phyloP scores from a whole-genome alignment of 1,284 basidiomycete species.

The Trametes pubescens region DNA sequence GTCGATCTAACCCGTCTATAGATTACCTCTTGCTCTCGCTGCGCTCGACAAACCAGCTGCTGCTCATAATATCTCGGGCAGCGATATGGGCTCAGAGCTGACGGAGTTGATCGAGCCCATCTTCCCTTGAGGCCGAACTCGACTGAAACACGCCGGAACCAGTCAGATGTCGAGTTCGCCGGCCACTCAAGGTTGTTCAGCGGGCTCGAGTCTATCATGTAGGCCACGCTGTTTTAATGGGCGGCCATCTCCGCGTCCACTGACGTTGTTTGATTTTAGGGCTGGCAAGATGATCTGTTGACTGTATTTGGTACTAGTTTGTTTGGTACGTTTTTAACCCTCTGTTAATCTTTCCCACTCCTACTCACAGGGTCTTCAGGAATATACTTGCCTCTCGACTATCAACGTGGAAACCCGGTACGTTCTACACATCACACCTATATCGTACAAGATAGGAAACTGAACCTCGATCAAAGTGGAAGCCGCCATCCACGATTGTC shows the following conservation, averaged over 20 bases:
- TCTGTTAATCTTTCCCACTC: background rate
- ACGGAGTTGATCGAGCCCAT: slow-evolving; percentile 51
- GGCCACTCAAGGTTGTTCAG: slow-evolving; percentile 55
- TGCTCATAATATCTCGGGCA: slow-evolving; percentile 49
- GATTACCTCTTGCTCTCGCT: slow-evolving; percentile 49
- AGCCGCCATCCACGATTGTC: slow-evolving; percentile 70
- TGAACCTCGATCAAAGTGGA: slow-evolving; percentile 30
- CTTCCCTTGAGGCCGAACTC: slow-evolving; percentile 55
- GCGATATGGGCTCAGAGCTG: slow-evolving; percentile 49
- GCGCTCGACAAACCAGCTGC: slow-evolving; percentile 48
- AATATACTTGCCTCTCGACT: slow-evolving; percentile 65
- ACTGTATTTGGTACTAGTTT: slow-evolving; percentile 50
- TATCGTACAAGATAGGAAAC: background rate
- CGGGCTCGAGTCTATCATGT: slow-evolving; percentile 53
- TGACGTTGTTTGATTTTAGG: slow-evolving; percentile 35
- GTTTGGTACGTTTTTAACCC: slow-evolving; percentile 43
- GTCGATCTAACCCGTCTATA: slow-evolving; percentile 17
- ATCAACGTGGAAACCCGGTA: slow-evolving; percentile 62
- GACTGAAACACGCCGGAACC: slow-evolving; percentile 37
- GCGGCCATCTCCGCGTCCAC: slow-evolving; percentile 5
- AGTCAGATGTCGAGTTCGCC: slow-evolving; percentile 52
- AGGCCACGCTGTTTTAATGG: slow-evolving; percentile 28
- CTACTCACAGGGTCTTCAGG: slow-evolving; percentile 40
- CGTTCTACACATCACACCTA: slow-evolving; percentile 38
- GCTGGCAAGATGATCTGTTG: slow-evolving; percentile 53